Evolutionary conservation across 768 basidiomycete species (phyloP), one percentile per base, ranked within the genome.

Genomic region (Tricholoma flavovirens): DNA sequence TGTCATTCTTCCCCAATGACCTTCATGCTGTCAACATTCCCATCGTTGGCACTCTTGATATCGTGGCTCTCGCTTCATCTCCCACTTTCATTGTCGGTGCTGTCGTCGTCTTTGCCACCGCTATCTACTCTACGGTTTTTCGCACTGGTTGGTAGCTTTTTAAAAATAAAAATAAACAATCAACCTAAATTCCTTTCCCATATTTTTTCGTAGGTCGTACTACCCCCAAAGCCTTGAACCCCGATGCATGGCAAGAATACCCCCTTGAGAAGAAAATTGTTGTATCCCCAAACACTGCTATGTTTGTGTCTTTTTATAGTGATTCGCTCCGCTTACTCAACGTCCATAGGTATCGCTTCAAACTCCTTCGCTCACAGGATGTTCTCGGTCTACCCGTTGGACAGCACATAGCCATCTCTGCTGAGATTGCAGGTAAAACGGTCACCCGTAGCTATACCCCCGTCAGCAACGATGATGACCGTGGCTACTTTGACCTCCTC

Each of bases 361-460:
- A 80, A 21, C 80, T 98, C 15, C 91, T 92, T 32, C 77, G 80
- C 59, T 66, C 80, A 8, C 80, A 83, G 32, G 88, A 91, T 67
- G 76, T 87, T 51, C 87, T 99, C 14, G 96, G 96, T 56, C 86
- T 99, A 3, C 97, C 97, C 56, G 86, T 93, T 60, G 97, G 97
- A 51, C 93, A 98, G 75, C 97, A 99, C 78, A 92, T 99, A 65
- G 87, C 90, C 49, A 81, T 99, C 54, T 82, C 84, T 19, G 94
- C 96, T 15, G 87, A 91, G 60, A 93, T 98, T 60, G 83, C 88
- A 63, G 95, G 93, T 65, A 98, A 98, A 77, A 80, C 87, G 40
- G 76, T 99, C 66, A 81, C 84, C 64, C 86, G 97, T 58, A 92
- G 86, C 72, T 99, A 99, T 76, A 99, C 97, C 17, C 97, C 97